A percentile compares a stretch with the other conserved stretches of the same genome.
These are phyloP conservation scores for Lepidium didymum DNA, from an alignment of 345 rosid species.

Conservation along the genomic window DNA sequence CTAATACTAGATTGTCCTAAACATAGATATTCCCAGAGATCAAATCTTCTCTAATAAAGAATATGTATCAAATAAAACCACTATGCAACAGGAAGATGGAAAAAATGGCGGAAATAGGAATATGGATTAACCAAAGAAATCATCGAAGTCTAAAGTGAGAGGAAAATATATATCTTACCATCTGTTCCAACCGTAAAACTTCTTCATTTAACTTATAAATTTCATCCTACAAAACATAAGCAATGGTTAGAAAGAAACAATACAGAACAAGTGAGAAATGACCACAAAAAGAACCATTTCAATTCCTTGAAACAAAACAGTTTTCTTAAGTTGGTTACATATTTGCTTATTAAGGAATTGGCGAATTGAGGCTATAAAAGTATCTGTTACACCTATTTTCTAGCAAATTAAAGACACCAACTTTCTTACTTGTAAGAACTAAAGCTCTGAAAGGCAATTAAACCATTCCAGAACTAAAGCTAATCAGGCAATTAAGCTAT, in stretches of 20 bases:
- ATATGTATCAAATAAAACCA: neutral
- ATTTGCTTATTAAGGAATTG: neutral
- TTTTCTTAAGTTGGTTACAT: neutral
- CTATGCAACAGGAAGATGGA: neutral
- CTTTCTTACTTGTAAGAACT: neutral
- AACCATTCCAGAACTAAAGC: neutral
- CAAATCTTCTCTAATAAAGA: neutral
- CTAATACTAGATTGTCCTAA: neutral
- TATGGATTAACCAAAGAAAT: neutral
- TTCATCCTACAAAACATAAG: constrained; percentile 10
- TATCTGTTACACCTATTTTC: neutral
- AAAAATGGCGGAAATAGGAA: neutral
- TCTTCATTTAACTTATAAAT: constrained; percentile 26
- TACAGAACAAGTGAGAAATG: neutral
- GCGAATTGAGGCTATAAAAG: neutral
- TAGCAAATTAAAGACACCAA: neutral
- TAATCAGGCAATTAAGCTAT: neutral
- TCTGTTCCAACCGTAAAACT: constrained; percentile 22
- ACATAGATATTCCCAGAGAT: neutral
- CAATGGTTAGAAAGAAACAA: neutral
- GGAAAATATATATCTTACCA: constrained; percentile 13
- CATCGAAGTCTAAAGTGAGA: neutral
- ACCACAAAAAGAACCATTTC: neutral
- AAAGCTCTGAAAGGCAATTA: neutral
- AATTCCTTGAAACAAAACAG: neutral